phyloP scores from a whole-genome alignment of 2,329 filamentous ascomycete genomes.

The Nigrospora oryzae region DNA sequence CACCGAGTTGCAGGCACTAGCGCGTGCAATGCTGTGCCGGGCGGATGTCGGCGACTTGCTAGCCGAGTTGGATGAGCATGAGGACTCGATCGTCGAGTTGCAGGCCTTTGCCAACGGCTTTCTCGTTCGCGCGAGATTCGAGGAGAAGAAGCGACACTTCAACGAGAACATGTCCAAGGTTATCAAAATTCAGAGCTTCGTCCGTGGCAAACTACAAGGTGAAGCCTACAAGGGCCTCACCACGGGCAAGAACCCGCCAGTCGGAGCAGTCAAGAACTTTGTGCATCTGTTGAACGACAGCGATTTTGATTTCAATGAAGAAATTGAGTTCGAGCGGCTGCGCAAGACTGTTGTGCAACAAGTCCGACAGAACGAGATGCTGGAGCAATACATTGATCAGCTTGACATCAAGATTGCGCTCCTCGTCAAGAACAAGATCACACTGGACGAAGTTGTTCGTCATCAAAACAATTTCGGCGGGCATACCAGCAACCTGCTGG shows the following conservation, averaged over 20 bases:
- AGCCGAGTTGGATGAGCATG: slow-evolving; percentile 71
- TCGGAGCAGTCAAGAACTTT: slow-evolving; percentile 96
- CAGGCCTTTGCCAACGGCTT: slow-evolving; percentile 69
- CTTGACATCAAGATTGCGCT: slow-evolving; percentile 98
- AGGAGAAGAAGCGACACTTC: slow-evolving; percentile 81
- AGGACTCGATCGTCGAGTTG: slow-evolving; percentile 65
- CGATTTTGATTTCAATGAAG: slow-evolving; percentile 97
- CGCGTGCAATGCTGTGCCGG: slow-evolving; percentile 72
- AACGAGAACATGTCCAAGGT: slow-evolving; percentile 98
- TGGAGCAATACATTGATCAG: slow-evolving; percentile 97
- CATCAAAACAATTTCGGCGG: slow-evolving; percentile 96
- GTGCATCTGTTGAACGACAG: slow-evolving; percentile 96
- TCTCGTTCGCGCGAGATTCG: slow-evolving; percentile 66
- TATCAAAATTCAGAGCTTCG: slow-evolving; percentile 96
- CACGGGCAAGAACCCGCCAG: slow-evolving; percentile 90
- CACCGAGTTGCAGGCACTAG: slow-evolving; percentile 63
- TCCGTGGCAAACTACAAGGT: slow-evolving; percentile 88
- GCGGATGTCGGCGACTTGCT: slow-evolving; percentile 66
- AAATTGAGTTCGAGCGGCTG: slow-evolving; percentile 91
- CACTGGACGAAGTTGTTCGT: slow-evolving; percentile 91
- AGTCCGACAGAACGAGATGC: slow-evolving; percentile 91
- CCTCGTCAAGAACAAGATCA: slow-evolving; percentile 99
- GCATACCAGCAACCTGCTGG: slow-evolving; percentile 73
- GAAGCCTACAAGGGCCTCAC: slow-evolving; percentile 97
- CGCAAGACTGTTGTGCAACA: slow-evolving; percentile 96